phyloP scores from a whole-genome alignment of 2,329 filamentous ascomycete species.

The Massarina eburnea region DNA sequence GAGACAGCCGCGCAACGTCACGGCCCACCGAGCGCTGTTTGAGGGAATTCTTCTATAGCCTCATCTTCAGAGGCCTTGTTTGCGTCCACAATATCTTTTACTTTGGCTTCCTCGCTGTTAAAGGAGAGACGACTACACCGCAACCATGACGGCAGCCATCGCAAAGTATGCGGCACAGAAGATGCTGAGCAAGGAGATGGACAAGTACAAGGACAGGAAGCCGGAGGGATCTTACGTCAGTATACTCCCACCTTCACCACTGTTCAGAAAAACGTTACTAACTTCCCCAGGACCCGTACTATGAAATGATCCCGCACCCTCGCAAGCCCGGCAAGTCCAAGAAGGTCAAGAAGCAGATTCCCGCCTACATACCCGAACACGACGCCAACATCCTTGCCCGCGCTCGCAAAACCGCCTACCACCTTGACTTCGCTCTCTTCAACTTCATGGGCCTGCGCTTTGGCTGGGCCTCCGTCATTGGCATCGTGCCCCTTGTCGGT shows the following conservation, averaged over 20 bases:
- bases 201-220: constrained; percentile 51
- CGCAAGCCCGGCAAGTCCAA: constrained; percentile 72
- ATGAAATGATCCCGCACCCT: constrained; percentile 77
- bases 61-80: not conserved
- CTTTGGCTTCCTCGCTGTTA: constrained; percentile 2
- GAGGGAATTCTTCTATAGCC: constrained; percentile 22
- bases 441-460: constrained; percentile 79
- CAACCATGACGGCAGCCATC: constrained; percentile 48
- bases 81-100: constrained; percentile 5
- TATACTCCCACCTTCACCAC: constrained; percentile 5
- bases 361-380: constrained; percentile 77
- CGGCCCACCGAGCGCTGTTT: constrained; percentile 13
- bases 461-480: constrained; percentile 87
- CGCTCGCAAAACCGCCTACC: constrained; percentile 82
- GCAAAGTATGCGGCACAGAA: constrained; percentile 55
- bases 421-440: constrained; percentile 82
- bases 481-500: constrained; percentile 74
- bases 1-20: constrained; percentile 27
- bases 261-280: not conserved
- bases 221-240: constrained; percentile 46
- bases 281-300: constrained; percentile 76
- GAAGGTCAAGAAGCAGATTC: constrained; percentile 82
- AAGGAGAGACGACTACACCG: constrained; percentile 9
- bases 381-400: constrained; percentile 82
- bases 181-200: constrained; percentile 50